Evolutionary conservation across 768 basidiomycete genomes (phyloP).

Genomic region (Suillus alpinus): DNA sequence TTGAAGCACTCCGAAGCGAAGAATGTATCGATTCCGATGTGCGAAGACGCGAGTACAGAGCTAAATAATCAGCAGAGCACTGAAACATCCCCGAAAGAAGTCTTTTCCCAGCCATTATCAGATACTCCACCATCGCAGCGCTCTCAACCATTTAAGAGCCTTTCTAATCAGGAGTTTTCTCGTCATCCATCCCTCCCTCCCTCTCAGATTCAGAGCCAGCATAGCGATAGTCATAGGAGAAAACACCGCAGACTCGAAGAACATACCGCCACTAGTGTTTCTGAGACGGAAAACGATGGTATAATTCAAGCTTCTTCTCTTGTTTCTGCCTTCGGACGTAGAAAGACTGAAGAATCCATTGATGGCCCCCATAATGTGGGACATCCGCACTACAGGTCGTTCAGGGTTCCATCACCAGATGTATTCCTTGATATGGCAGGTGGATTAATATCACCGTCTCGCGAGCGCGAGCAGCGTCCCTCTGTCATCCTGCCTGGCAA

Average conservation of each 20-base stretch:
- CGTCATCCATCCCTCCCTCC: neutral
- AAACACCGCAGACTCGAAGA: neutral
- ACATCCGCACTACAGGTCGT: neutral
- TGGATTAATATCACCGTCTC: neutral
- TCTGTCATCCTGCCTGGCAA: neutral
- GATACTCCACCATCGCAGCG: neutral
- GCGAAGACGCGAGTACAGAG: neutral
- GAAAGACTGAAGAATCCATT: neutral
- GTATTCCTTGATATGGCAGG: neutral
- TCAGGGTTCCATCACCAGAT: neutral
- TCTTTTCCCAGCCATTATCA: neutral
- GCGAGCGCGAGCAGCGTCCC: neutral
- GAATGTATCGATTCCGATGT: neutral
- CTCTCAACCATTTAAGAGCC: slow-evolving; percentile 14
- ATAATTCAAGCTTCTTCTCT: neutral
- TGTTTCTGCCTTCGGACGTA: neutral
- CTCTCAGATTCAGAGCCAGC: slow-evolving; percentile 3
- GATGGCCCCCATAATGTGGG: no score
- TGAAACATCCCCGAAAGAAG: neutral
- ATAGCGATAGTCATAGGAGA: neutral
- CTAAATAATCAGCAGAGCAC: neutral
- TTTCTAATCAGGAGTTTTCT: slow-evolving; percentile 14
- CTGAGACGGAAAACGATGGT: neutral
- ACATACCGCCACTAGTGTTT: neutral
- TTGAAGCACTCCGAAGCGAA: neutral